Conservation (phyloP, 1,284 basidiomycete genomes). For the Moniliella sp. region DNA sequence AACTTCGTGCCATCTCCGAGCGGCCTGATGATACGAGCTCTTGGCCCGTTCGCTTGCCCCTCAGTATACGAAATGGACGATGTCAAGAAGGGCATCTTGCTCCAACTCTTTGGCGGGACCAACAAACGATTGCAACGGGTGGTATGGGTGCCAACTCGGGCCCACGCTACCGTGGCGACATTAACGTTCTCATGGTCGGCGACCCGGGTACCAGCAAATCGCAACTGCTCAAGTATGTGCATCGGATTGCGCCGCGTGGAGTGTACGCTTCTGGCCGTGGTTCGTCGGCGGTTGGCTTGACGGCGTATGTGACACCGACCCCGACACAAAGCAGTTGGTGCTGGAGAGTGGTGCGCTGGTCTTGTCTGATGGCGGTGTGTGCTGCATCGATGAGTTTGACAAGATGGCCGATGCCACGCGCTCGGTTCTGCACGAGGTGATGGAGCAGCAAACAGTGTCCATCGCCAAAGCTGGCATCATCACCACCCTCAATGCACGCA, state of each 20-base stretch:
- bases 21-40: constrained; percentile 62
- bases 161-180: constrained; percentile 84
- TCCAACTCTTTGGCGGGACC: constrained; percentile 89
- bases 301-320: constrained; percentile 89
- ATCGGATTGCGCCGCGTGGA: constrained; percentile 90
- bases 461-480: constrained; percentile 99
- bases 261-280: constrained; percentile 71
- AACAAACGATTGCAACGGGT: constrained; percentile 77
- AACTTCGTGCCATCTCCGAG: constrained; percentile 49
- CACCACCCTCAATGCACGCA: constrained; percentile 86
- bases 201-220: constrained; percentile 94
- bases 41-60: constrained; percentile 71
- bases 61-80: constrained; percentile 94
- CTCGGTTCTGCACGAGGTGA: constrained; percentile 92
- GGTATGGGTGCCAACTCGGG: constrained; percentile 77
- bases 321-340: constrained; percentile 89
- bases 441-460: constrained; percentile 99
- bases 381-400: constrained; percentile 98
- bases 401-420: constrained; percentile 95
- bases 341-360: constrained; percentile 91
- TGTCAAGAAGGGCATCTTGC: constrained; percentile 86
- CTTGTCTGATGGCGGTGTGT: constrained; percentile 85
- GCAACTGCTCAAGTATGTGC: constrained; percentile 73
- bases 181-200: constrained; percentile 87
- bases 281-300: constrained; percentile 89